Conservation (phyloP, 2,329 filamentous ascomycete species). For the Fusarium sp. region DNA sequence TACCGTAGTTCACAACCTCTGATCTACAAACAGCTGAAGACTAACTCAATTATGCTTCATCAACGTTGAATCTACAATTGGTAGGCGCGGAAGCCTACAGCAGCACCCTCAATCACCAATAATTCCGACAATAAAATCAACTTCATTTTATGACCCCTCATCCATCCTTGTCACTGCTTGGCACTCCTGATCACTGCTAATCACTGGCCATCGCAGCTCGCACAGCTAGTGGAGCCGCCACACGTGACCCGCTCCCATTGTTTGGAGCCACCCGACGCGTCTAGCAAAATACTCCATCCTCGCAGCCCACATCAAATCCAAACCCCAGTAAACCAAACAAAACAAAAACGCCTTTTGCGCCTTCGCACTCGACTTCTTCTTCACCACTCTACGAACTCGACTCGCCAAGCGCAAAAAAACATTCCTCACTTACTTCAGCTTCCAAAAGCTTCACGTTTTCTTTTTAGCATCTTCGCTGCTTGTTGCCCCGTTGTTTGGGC, state of each 20-base stretch:
- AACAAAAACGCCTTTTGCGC: constrained; percentile 35
- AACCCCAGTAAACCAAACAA: constrained; percentile 36
- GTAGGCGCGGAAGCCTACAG: not conserved
- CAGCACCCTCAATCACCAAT: not conserved
- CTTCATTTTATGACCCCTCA: constrained; percentile 28
- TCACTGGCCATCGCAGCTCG: constrained; percentile 13
- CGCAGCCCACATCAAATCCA: constrained; percentile 33
- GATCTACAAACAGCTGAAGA: constrained; percentile 3
- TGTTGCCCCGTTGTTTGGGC: constrained; percentile 40
- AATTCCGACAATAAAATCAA: constrained; percentile 27
- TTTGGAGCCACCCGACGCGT: constrained; percentile 29
- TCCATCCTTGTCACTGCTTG: constrained; percentile 13
- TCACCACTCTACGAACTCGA: constrained; percentile 9
- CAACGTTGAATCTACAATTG: not conserved
- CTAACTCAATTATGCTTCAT: not conserved
- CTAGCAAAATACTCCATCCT: constrained; percentile 20
- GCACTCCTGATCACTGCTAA: constrained; percentile 21
- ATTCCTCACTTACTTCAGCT: constrained; percentile 23
- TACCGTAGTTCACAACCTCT: not conserved
- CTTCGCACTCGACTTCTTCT: constrained; percentile 11
- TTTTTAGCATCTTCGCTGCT: not conserved
- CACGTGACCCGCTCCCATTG: constrained; percentile 22
- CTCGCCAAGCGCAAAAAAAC: constrained; percentile 11
- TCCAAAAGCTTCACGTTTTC: constrained; percentile 15
- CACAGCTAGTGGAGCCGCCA: constrained; percentile 20